Evolutionary conservation across 345 rosid species (phyloP).

Genomic region (Pugionium cornutum): DNA sequence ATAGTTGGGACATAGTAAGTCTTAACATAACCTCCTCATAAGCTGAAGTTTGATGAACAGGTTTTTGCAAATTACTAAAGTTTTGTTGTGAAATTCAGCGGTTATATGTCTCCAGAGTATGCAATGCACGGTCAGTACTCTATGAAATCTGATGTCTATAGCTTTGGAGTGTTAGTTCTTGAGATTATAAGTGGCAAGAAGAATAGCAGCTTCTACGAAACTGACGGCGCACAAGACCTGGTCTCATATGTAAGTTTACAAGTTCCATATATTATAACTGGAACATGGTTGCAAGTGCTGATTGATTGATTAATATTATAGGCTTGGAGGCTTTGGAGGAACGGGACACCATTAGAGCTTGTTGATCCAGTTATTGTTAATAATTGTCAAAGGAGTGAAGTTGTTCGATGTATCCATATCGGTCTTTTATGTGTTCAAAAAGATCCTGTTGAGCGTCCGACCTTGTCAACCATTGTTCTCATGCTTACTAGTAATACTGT

Average conservation of each 20-base stretch:
- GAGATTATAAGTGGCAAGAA: constrained; percentile 31
- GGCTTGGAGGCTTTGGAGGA: constrained; percentile 66
- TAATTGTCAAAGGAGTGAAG: constrained; percentile 44
- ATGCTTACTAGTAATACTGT: constrained; percentile 47
- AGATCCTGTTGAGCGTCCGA: constrained; percentile 57
- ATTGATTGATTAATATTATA: constrained; percentile 29
- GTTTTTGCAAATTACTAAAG: neutral
- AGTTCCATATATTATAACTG: constrained; percentile 5
- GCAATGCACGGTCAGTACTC: constrained; percentile 27
- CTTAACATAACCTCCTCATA: neutral
- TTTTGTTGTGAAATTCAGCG: constrained; percentile 9
- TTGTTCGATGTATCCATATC: constrained; percentile 54
- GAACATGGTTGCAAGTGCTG: constrained; percentile 3
- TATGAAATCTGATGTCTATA: constrained; percentile 32
- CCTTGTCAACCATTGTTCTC: constrained; percentile 46
- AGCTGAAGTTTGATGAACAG: neutral
- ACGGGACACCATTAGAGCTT: constrained; percentile 46
- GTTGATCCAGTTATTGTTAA: constrained; percentile 47
- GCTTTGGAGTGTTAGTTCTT: constrained; percentile 35
- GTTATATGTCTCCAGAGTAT: constrained; percentile 2
- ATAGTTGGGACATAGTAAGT: constrained; percentile 64
- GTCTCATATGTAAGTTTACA: constrained; percentile 23
- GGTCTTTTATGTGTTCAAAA: constrained; percentile 67
- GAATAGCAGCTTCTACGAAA: constrained; percentile 20
- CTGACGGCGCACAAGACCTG: neutral